Evolutionary conservation across 805 yeast genomes (phyloP).

Genomic region (Isabelozyma rhagii): DNA sequence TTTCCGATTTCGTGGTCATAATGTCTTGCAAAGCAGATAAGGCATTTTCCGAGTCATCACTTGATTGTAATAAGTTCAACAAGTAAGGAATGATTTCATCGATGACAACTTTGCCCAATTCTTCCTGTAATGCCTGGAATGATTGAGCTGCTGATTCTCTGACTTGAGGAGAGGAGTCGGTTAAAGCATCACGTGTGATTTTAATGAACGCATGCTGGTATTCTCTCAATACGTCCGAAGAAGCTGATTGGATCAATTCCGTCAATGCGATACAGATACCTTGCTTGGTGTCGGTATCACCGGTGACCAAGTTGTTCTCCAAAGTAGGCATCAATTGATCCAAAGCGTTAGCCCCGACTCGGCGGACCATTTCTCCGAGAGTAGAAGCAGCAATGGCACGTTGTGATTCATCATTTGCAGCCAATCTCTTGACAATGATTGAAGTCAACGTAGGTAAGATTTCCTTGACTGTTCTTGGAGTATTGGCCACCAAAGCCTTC

Average conservation of each 20-base stretch:
- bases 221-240: conserved; percentile 54
- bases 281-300: conserved; percentile 83
- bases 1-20: conserved; percentile 85
- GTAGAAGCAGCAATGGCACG: conserved; percentile 90
- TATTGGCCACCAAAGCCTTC: conserved; percentile 94
- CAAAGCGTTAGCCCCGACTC: conserved; percentile 88
- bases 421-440: conserved; percentile 77
- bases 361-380: conserved; percentile 88
- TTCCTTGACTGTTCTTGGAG: conserved; percentile 92
- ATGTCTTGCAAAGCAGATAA: conserved; percentile 86
- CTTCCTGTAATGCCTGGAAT: conserved; percentile 81
- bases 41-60: conserved; percentile 65
- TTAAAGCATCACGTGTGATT: conserved; percentile 74
- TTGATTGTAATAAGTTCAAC: conserved; percentile 59
- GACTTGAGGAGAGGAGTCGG: conserved; percentile 69
- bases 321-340: conserved; percentile 82
- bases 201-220: conserved; percentile 68
- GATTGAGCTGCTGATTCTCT: conserved; percentile 91
- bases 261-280: conserved; percentile 94
- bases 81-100: conserved; percentile 87
- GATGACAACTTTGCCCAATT: conserved; percentile 79
- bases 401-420: conserved; percentile 74
- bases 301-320: conserved; percentile 55
- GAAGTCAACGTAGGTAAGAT: conserved; percentile 80
- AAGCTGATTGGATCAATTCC: conserved; percentile 78